Conservation (phyloP, 768 basidiomycete genomes). For the Naganishia onofrii region DNA sequence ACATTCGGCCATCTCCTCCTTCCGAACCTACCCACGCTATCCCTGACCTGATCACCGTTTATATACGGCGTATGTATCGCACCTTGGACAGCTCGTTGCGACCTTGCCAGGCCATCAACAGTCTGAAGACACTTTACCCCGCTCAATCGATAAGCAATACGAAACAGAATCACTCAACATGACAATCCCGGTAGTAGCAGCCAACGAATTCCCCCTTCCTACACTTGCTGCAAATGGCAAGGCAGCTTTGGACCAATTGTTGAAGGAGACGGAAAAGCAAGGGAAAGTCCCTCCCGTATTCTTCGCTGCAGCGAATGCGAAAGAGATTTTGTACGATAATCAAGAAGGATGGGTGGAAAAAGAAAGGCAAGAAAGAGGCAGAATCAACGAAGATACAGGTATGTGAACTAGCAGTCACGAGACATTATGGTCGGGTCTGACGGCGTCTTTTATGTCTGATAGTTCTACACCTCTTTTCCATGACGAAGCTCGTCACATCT, state of each 20-base stretch:
- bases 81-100: too few relatives aligned
- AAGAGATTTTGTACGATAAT: conserved; percentile 40
- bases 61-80: too few relatives aligned
- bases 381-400: conserved; percentile 25
- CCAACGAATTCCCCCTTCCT: conserved; percentile 14
- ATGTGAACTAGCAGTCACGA: not conserved
- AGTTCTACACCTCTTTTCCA: conserved; percentile 43
- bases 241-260: conserved; percentile 28
- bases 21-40: too few relatives aligned
- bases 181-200: not conserved
- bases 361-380: not conserved
- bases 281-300: conserved; percentile 35
- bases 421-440: not conserved
- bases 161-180: not conserved
- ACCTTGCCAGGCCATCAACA: too few relatives aligned
- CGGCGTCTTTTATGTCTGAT: not conserved
- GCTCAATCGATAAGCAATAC: not conserved
- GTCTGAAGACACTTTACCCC: too few relatives aligned
- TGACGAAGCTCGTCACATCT: conserved; percentile 45
- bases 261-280: conserved; percentile 33
- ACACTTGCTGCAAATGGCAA: conserved; percentile 9
- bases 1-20: too few relatives aligned
- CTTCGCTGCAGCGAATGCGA: conserved; percentile 38
- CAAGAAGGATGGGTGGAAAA: conserved; percentile 30
- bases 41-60: too few relatives aligned